Evolutionary conservation across 2,329 filamentous ascomycete species (phyloP).

Genomic region (Dactylellina leptospora): DNA sequence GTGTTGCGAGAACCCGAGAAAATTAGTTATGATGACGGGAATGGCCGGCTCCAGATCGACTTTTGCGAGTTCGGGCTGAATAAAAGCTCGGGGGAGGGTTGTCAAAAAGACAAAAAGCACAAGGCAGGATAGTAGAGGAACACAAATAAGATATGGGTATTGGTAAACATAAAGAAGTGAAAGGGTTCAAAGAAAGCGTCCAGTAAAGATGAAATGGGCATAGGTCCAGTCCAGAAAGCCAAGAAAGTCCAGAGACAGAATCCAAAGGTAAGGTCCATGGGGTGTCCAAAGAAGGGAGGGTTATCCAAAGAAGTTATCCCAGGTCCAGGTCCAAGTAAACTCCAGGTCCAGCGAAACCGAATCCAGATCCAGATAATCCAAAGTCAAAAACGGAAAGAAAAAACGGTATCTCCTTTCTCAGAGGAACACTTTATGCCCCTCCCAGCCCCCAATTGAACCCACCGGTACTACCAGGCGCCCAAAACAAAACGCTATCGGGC

Average conservation of each 20-base stretch:
- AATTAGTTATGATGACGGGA: constrained; percentile 24
- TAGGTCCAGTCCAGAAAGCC: no score
- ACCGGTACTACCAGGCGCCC: constrained; percentile 13
- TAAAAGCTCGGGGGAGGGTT: constrained; percentile 4
- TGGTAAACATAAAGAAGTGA: constrained; percentile 1
- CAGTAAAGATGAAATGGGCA: no score
- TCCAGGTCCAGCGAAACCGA: neutral
- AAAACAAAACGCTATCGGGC: constrained; percentile 19
- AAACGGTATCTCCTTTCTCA: neutral
- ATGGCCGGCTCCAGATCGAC: neutral
- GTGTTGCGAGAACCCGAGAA: neutral
- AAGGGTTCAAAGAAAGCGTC: neutral
- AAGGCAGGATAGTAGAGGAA: neutral
- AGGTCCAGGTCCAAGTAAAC: constrained; percentile 21
- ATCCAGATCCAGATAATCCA: neutral
- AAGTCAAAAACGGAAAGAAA: neutral
- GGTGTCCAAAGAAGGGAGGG: neutral
- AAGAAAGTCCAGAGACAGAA: no score
- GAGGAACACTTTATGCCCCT: neutral
- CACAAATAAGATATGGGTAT: neutral
- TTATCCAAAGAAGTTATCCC: constrained; percentile 1
- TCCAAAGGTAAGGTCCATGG: no score
- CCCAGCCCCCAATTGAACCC: neutral
- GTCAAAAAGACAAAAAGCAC: no score
- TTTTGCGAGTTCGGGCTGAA: constrained; percentile 12